Percentiles rank a stretch among this genome's conserved stretches.
These are phyloP conservation scores for Aureobasidium sp. DNA, from an alignment of 2,329 filamentous ascomycete species.

Conservation along the genomic window DNA sequence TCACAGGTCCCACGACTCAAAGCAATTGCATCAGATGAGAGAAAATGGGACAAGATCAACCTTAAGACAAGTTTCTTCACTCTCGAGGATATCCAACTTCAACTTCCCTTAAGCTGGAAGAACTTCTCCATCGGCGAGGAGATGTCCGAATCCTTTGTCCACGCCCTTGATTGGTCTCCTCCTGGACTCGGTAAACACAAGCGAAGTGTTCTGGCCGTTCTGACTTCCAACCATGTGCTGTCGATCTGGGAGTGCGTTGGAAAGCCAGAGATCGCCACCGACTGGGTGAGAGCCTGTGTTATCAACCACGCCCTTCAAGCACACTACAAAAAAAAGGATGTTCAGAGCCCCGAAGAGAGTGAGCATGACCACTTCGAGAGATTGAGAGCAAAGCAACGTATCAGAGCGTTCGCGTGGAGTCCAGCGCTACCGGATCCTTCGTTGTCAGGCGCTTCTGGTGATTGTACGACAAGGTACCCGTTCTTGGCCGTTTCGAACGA, in stretches of 20 bases:
- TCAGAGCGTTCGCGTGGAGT: slow-evolving; percentile 35
- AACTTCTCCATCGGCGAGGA: slow-evolving; percentile 52
- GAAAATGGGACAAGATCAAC: slow-evolving; percentile 26
- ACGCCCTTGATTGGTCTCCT: slow-evolving; percentile 48
- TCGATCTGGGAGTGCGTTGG: slow-evolving; percentile 48
- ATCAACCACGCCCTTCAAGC: slow-evolving; percentile 41
- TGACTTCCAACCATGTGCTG: slow-evolving; percentile 48
- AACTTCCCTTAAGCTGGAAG: slow-evolving; percentile 37
- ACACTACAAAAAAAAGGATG: slow-evolving; percentile 15
- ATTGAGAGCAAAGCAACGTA: slow-evolving; percentile 26
- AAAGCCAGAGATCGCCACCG: slow-evolving; percentile 29
- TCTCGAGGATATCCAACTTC: slow-evolving; percentile 36
- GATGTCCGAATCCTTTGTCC: slow-evolving; percentile 43
- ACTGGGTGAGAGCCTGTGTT: slow-evolving; percentile 45
- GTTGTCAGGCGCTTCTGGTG: slow-evolving; percentile 9
- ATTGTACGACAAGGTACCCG: background rate
- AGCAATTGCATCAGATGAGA: slow-evolving; percentile 22
- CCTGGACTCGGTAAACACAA: slow-evolving; percentile 46
- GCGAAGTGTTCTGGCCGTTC: slow-evolving; percentile 45
- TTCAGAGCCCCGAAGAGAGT: slow-evolving; percentile 24
- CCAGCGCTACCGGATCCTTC: slow-evolving; percentile 18
- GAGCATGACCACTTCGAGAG: slow-evolving; percentile 13
- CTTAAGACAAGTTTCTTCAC: slow-evolving; percentile 47
- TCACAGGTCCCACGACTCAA: slow-evolving; percentile 18
- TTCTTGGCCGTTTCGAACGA: slow-evolving; percentile 33